Conservation (phyloP, 495 filamentous ascomycete genomes). For the Collariella sp. region DNA sequence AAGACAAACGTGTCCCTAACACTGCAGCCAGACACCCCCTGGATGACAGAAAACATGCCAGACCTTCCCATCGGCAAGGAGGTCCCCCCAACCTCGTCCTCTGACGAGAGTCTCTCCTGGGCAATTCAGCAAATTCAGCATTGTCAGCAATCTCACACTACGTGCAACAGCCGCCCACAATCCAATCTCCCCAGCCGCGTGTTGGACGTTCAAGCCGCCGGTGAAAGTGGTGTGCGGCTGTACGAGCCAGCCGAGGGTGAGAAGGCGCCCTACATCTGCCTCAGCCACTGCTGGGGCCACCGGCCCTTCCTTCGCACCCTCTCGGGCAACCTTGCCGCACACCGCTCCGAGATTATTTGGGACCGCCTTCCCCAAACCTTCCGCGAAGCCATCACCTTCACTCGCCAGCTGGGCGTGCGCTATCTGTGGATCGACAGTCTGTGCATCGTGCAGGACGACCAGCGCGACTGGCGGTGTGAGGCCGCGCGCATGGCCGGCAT, state of each 20-base stretch:
- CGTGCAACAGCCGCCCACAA: background rate
- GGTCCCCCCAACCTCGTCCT: background rate
- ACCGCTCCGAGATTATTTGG: background rate
- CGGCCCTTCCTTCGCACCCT: background rate
- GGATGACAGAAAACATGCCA: background rate
- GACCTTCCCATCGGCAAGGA: background rate
- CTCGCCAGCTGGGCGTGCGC: conserved; percentile 16
- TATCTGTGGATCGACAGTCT: conserved; percentile 35
- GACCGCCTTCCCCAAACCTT: conserved; percentile 16
- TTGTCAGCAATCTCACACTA: background rate
- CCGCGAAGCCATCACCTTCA: conserved; percentile 19
- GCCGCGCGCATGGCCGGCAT: conserved; percentile 10
- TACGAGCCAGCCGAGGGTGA: conserved; percentile 3
- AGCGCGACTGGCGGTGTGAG: conserved; percentile 9
- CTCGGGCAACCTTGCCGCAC: background rate
- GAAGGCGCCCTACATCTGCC: background rate
- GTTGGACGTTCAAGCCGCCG: background rate
- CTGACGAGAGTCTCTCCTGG: conserved; percentile 4
- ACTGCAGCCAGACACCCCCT: background rate
- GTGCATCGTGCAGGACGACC: conserved; percentile 32
- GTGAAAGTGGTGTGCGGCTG: background rate
- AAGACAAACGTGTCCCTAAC: background rate
- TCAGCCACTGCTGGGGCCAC: conserved; percentile 11
- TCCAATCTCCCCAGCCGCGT: conserved; percentile 1
- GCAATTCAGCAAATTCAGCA: background rate